phyloP scores from a whole-genome alignment of 495 filamentous ascomycete genomes.

The Penicillium manginii region DNA sequence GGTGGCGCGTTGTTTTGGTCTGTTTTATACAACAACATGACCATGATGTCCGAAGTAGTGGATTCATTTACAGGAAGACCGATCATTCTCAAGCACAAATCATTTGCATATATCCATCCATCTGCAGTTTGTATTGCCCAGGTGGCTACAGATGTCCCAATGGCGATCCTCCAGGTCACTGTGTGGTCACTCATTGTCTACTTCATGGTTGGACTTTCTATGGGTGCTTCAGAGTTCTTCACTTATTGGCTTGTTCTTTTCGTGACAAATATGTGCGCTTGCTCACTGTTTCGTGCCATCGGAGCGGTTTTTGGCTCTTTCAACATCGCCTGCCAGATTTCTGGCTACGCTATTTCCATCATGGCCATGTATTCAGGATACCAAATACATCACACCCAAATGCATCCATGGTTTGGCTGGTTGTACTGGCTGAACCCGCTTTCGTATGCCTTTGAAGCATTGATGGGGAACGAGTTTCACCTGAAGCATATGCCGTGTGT shows the following conservation, averaged over 20 bases:
- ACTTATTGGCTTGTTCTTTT: slow-evolving; percentile 53
- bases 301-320: slow-evolving; percentile 54
- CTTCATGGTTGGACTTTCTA: slow-evolving; percentile 65
- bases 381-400: slow-evolving; percentile 66
- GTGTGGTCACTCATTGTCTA: slow-evolving; percentile 75
- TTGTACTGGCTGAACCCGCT: slow-evolving; percentile 73
- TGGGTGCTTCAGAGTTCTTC: slow-evolving; percentile 55
- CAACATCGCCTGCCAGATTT: slow-evolving; percentile 57
- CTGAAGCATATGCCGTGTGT: slow-evolving; percentile 42
- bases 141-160: slow-evolving; percentile 69
- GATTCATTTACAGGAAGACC: slow-evolving; percentile 69
- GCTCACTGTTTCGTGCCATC: slow-evolving; percentile 47
- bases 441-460: slow-evolving; percentile 70
- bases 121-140: slow-evolving; percentile 72
- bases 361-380: slow-evolving; percentile 62
- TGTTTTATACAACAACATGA: slow-evolving; percentile 71
- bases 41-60: slow-evolving; percentile 72
- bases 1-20: slow-evolving; percentile 68
- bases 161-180: slow-evolving; percentile 63
- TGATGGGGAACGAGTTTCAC: slow-evolving; percentile 69
- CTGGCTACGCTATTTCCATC: slow-evolving; percentile 41
- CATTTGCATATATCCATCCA: slow-evolving; percentile 77
- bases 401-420: slow-evolving; percentile 82
- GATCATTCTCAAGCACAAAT: slow-evolving; percentile 76
- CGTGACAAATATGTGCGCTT: slow-evolving; percentile 48